Conservation (phyloP, 352 stramenopile species). For the Phytophthora nicotianae region DNA sequence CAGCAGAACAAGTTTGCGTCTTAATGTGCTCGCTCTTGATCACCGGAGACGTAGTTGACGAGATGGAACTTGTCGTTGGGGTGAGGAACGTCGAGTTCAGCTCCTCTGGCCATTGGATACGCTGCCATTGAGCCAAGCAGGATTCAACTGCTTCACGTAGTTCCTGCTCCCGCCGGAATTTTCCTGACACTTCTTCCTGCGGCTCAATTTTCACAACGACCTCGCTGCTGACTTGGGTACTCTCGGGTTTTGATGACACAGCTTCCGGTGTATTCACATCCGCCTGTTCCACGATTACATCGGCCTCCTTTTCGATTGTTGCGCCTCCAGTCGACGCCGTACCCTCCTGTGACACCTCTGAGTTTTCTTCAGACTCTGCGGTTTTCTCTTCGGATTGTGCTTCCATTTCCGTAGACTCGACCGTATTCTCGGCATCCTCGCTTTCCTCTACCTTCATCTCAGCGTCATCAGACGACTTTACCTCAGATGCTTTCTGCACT, state of each 20-base stretch:
- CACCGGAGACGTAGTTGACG: slow-evolving; percentile 1
- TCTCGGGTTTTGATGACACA: slow-evolving; percentile 1
- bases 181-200: slow-evolving; percentile 24
- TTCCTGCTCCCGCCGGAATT: slow-evolving; percentile 56
- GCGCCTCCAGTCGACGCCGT: not conserved
- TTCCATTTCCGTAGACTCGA: slow-evolving; percentile 6
- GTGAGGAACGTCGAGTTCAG: slow-evolving; percentile 57
- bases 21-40: slow-evolving; percentile 45
- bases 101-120: slow-evolving; percentile 64
- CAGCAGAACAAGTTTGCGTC: slow-evolving; percentile 7
- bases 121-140: slow-evolving; percentile 69
- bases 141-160: slow-evolving; percentile 52
- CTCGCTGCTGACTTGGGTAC: slow-evolving; percentile 16
- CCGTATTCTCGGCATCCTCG: slow-evolving; percentile 4
- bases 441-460: slow-evolving; percentile 37
- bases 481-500: slow-evolving; percentile 1
- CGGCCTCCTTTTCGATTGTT: slow-evolving; percentile 1
- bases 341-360: not conserved
- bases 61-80: slow-evolving; percentile 19
- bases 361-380: not conserved
- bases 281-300: not conserved
- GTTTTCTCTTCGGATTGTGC: slow-evolving; percentile 9
- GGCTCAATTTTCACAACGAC: slow-evolving; percentile 24
- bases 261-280: not conserved
- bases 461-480: slow-evolving; percentile 14